Evolutionary conservation across 1,284 basidiomycete species (phyloP).

Genomic region (Stygiomarasmius scandens): DNA sequence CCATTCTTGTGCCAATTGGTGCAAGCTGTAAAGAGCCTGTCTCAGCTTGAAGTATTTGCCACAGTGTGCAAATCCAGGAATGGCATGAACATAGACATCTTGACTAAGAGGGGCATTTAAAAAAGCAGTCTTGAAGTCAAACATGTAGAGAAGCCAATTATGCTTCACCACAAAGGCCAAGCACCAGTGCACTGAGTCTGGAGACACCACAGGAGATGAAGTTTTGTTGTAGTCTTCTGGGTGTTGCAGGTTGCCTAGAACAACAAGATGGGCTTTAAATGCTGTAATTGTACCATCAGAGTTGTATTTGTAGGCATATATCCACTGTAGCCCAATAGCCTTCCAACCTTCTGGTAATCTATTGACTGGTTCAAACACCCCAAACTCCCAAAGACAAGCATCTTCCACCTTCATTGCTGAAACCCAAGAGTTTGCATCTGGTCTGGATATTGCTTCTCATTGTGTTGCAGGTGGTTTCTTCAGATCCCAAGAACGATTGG

Average conservation of each 20-base stretch:
- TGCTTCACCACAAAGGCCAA: constrained; percentile 29
- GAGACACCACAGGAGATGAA: constrained; percentile 34
- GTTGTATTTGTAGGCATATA: constrained; percentile 30
- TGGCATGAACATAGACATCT: constrained; percentile 36
- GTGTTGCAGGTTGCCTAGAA: constrained; percentile 35
- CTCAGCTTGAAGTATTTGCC: constrained; percentile 19
- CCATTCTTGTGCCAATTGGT: constrained; percentile 38
- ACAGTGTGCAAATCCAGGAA: constrained; percentile 25
- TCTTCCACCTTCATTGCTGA: too few relatives aligned
- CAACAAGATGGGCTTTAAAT: constrained; percentile 36
- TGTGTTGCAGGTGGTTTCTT: too few relatives aligned
- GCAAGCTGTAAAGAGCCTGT: constrained; percentile 38
- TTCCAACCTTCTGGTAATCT: background rate
- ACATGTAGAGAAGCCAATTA: constrained; percentile 25
- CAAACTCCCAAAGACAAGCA: too few relatives aligned
- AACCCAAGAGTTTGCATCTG: too few relatives aligned
- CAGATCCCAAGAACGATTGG: too few relatives aligned
- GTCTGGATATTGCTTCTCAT: too few relatives aligned
- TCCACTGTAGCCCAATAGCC: constrained; percentile 22
- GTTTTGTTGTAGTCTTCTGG: constrained; percentile 36
- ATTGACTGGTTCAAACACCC: too few relatives aligned
- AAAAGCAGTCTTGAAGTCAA: constrained; percentile 37
- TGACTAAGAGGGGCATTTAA: constrained; percentile 33
- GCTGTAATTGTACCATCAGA: constrained; percentile 25
- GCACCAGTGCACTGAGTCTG: constrained; percentile 32